A percentile compares a stretch with the other conserved stretches of the same genome.
Conservation (phyloP, 176 grass and related monocot species). For the Coix lacrymajobi region DNA sequence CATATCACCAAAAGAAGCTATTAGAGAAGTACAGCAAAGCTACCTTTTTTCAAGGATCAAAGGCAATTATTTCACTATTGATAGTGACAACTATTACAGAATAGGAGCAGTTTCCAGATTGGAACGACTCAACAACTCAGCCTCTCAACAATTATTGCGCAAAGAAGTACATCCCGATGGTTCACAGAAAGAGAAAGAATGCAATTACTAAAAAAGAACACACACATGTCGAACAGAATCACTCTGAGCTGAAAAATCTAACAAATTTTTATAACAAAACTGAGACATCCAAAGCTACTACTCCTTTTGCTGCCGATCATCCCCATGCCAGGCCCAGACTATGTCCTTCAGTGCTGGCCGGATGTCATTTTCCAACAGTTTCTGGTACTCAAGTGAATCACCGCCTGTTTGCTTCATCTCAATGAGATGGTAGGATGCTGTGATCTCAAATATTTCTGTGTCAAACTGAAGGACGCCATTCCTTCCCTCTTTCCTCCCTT, state of each 20-base stretch:
- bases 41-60: not conserved
- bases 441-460: slow-evolving; percentile 65
- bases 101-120: not conserved
- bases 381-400: slow-evolving; percentile 67
- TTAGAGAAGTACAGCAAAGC: not conserved
- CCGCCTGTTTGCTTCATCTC: slow-evolving; percentile 77
- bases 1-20: not conserved
- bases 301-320: slow-evolving; percentile 29
- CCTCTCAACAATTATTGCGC: not conserved
- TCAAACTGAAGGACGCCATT: slow-evolving; percentile 68
- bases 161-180: not conserved
- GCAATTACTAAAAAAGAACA: slow-evolving; percentile 18
- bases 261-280: not conserved
- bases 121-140: not conserved
- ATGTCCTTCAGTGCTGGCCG: slow-evolving; percentile 70
- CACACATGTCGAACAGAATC: not conserved
- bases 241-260: not conserved
- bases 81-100: not conserved
- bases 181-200: not conserved
- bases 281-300: slow-evolving; percentile 18
- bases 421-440: slow-evolving; percentile 46
- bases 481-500: slow-evolving; percentile 54
- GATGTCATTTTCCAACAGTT: slow-evolving; percentile 55
- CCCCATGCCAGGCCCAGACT: slow-evolving; percentile 67
- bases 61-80: not conserved